phyloP scores from a whole-genome alignment of 2,329 filamentous ascomycete species.

The Plenodomus lindquistii region DNA sequence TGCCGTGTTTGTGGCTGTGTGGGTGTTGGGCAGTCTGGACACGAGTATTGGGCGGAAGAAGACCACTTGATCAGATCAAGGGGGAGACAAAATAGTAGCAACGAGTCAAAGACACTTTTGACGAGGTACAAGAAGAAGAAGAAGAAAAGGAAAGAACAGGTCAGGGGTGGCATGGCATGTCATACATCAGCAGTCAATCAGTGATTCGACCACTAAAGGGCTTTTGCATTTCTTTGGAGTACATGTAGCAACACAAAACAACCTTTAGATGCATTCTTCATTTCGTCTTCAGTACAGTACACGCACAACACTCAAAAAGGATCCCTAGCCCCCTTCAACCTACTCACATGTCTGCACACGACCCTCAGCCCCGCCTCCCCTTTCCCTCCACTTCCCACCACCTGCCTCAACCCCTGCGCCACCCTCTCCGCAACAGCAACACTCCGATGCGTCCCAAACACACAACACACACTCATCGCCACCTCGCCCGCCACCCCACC shows the following conservation, averaged over 20 bases:
- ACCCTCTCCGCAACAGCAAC: slow-evolving; percentile 36
- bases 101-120: background rate
- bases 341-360: slow-evolving; percentile 35
- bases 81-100: background rate
- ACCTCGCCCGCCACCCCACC: slow-evolving; percentile 4
- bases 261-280: background rate
- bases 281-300: background rate
- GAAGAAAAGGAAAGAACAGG: background rate
- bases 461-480: slow-evolving; percentile 29
- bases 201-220: background rate
- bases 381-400: slow-evolving; percentile 13
- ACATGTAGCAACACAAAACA: background rate
- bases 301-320: slow-evolving; percentile 15
- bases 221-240: background rate
- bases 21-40: slow-evolving; percentile 76
- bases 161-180: background rate
- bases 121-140: background rate
- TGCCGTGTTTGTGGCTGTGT: slow-evolving; percentile 73
- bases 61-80: slow-evolving; percentile 23
- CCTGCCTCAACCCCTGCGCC: slow-evolving; percentile 20
- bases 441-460: slow-evolving; percentile 37
- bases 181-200: background rate
- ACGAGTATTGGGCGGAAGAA: slow-evolving; percentile 73
- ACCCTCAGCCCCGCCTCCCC: slow-evolving; percentile 20
- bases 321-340: slow-evolving; percentile 24